Conservation (phyloP, 495 filamentous ascomycete species). For the Halenospora varia region DNA sequence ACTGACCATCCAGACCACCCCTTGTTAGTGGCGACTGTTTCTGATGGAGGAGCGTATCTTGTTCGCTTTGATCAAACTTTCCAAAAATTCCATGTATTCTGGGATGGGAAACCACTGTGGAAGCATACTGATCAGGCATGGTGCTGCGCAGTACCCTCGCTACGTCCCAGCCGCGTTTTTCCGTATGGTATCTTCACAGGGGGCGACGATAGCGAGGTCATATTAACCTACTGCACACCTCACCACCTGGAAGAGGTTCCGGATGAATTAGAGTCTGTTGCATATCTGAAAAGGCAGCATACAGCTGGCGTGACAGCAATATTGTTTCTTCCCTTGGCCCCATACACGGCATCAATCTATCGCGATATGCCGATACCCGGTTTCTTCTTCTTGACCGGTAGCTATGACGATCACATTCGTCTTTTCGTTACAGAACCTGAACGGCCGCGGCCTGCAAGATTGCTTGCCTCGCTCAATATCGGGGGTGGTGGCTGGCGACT, state of each 20-base stretch:
- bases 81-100: conserved; percentile 35
- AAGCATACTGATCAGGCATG: conserved; percentile 51
- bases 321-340: not conserved
- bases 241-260: not conserved
- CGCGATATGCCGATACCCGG: no score
- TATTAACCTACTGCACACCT: conserved; percentile 22
- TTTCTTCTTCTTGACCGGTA: conserved; percentile 84
- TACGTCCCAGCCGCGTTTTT: not conserved
- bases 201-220: conserved; percentile 60
- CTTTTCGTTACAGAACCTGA: conserved; percentile 26
- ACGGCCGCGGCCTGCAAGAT: conserved; percentile 23
- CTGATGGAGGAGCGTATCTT: conserved; percentile 4
- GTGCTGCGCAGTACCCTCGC: conserved; percentile 52
- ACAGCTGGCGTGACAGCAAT: conserved; percentile 76
- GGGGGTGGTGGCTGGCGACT: conserved; percentile 90
- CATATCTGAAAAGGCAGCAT: not conserved
- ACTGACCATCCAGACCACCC: conserved; percentile 10
- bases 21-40: conserved; percentile 7
- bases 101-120: conserved; percentile 1
- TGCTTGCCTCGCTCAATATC: conserved; percentile 61
- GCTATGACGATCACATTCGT: conserved; percentile 83
- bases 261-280: no score
- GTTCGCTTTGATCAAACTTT: conserved; percentile 28
- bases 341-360: conserved; percentile 31
- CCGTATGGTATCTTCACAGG: conserved; percentile 51